Percentiles rank a stretch among this genome's conserved stretches.
These are phyloP conservation scores for Delphinella strobiligena DNA, from an alignment of 2,329 filamentous ascomycete genomes.

Conservation along the genomic window DNA sequence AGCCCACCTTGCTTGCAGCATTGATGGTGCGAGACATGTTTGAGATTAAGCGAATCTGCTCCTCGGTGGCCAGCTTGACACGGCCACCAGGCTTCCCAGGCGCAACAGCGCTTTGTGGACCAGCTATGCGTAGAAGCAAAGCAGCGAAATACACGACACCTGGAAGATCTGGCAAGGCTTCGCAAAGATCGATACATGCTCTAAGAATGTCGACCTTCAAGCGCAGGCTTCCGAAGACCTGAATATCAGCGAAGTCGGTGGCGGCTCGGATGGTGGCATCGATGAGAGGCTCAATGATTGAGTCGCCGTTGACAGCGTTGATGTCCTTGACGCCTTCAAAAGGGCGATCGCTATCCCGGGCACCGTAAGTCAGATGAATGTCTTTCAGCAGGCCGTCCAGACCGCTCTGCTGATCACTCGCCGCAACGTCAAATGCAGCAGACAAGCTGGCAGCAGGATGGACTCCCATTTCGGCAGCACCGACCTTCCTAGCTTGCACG, in stretches of 20 bases:
- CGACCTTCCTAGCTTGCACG: constrained; percentile 80
- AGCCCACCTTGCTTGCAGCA: constrained; percentile 63
- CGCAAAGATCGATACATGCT: constrained; percentile 85
- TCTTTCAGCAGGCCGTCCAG: constrained; percentile 5
- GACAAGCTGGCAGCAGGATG: constrained; percentile 84
- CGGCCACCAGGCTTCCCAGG: constrained; percentile 27
- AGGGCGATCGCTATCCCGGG: constrained; percentile 1
- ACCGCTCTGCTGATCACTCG: constrained; percentile 4
- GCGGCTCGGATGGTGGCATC: constrained; percentile 2
- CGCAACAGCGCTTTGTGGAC: constrained; percentile 37
- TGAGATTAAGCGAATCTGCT: constrained; percentile 71
- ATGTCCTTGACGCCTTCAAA: neutral
- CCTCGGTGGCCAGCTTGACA: constrained; percentile 62
- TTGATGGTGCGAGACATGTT: constrained; percentile 77
- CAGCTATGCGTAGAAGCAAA: constrained; percentile 69
- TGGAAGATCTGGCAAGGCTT: constrained; percentile 82
- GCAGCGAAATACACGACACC: constrained; percentile 83
- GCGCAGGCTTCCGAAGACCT: constrained; percentile 58
- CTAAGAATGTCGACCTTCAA: constrained; percentile 80
- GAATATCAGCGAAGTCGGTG: constrained; percentile 4
- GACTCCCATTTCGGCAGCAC: constrained; percentile 90
- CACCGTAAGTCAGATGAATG: constrained; percentile 9
- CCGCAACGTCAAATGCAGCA: constrained; percentile 43
- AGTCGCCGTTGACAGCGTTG: neutral
- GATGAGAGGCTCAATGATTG: constrained; percentile 2